Evolutionary conservation across 306 rosid genomes (phyloP).

Genomic region (Dryas alaskensis): DNA sequence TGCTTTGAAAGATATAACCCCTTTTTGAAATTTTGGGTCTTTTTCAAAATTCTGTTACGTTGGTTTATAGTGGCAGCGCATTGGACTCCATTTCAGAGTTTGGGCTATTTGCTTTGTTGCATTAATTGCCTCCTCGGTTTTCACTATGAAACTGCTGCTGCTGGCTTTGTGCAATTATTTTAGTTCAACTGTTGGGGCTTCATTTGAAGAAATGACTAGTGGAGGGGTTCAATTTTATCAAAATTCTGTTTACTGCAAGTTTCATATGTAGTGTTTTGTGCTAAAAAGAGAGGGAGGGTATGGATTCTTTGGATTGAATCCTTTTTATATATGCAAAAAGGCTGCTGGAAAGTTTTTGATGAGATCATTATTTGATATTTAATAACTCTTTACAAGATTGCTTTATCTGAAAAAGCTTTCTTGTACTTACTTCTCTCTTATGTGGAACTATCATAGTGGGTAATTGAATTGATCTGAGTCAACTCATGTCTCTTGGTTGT

Average conservation of each 20-base stretch:
- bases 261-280: not conserved
- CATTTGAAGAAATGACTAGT: not conserved
- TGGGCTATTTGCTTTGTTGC: not conserved
- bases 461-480: conserved; percentile 11
- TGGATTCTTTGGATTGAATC: not conserved
- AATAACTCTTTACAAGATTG: conserved; percentile 4
- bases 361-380: not conserved
- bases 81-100: not conserved
- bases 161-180: not conserved
- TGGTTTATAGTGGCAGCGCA: not conserved
- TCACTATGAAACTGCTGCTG: not conserved
- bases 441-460: conserved; percentile 1
- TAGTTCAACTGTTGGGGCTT: not conserved
- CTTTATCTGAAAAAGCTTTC: conserved; percentile 11
- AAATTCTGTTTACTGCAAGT: not conserved
- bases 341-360: not conserved
- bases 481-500: not conserved
- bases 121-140: not conserved
- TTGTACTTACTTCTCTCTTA: not conserved
- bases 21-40: not conserved
- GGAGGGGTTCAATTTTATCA: not conserved
- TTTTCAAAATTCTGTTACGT: not conserved
- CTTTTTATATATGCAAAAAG: not conserved
- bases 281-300: not conserved
- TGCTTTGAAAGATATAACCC: not conserved